phyloP scores from a whole-genome alignment of 345 rosid genomes.

The Lumnitzera racemosa region DNA sequence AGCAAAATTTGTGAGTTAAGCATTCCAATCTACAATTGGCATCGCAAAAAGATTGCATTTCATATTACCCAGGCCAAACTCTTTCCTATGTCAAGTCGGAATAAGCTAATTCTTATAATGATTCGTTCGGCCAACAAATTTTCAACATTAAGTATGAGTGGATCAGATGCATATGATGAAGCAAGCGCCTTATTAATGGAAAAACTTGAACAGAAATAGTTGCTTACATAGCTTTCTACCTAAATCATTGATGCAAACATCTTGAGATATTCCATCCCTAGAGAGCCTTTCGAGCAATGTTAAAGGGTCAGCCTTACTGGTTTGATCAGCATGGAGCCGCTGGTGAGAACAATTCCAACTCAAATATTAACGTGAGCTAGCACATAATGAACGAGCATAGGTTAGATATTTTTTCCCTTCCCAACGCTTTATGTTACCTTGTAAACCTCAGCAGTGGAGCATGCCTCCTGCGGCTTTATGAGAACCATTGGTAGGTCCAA shows the following conservation, averaged over 20 bases:
- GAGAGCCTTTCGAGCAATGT: slow-evolving; percentile 67
- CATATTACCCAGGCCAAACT: no score
- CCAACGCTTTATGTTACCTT: slow-evolving; percentile 36
- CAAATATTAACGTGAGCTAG: neutral
- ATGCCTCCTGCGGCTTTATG: slow-evolving; percentile 81
- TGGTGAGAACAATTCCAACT: slow-evolving; percentile 24
- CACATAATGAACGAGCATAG: no score
- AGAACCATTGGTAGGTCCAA: slow-evolving; percentile 74
- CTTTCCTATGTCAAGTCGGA: no score
- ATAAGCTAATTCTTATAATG: no score
- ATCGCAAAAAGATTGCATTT: no score
- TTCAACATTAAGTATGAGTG: neutral
- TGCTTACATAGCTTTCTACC: slow-evolving; percentile 37
- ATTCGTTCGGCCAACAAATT: neutral
- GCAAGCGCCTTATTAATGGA: no score
- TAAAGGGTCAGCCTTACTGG: slow-evolving; percentile 66
- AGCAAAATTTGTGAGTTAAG: no score
- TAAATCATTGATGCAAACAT: slow-evolving; percentile 81
- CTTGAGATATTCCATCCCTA: slow-evolving; percentile 68
- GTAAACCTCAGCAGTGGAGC: slow-evolving; percentile 93
- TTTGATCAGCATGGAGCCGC: slow-evolving; percentile 58
- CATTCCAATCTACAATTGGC: no score
- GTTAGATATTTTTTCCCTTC: neutral
- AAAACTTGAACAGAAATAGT: neutral
- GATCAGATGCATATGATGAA: neutral